phyloP scores from a whole-genome alignment of 306 rosid genomes.

The Pyrus pyrifolia region DNA sequence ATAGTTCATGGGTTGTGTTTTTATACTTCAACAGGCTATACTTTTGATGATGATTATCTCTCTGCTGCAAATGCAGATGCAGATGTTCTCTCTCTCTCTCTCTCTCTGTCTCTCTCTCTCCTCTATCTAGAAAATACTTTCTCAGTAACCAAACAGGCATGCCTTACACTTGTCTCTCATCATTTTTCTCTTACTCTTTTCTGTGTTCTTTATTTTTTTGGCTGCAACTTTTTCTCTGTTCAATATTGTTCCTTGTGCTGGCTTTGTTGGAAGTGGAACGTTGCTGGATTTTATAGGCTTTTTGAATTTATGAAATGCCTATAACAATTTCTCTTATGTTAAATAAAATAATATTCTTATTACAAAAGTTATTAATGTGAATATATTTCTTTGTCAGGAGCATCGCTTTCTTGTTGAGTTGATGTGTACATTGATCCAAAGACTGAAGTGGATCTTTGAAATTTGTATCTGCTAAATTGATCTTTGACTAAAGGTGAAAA shows the following conservation, averaged over 20 bases:
- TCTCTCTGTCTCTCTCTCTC: no score
- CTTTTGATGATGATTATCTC: slow-evolving; percentile 46
- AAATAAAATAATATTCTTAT: no score
- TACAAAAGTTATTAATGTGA: not conserved
- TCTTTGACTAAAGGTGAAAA: not conserved
- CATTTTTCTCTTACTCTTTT: not conserved
- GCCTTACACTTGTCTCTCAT: slow-evolving; percentile 17
- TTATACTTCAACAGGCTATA: slow-evolving; percentile 34
- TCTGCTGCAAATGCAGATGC: slow-evolving; percentile 4
- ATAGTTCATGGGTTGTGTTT: slow-evolving; percentile 33
- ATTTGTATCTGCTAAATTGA: not conserved
- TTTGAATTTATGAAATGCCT: not conserved
- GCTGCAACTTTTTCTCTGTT: slow-evolving; percentile 10
- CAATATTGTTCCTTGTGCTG: slow-evolving; percentile 26
- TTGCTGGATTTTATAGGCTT: slow-evolving; percentile 47
- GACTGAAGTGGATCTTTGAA: not conserved
- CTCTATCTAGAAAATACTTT: slow-evolving; percentile 12
- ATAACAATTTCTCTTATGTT: no score
- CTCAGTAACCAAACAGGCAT: slow-evolving; percentile 44
- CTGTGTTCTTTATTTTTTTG: not conserved
- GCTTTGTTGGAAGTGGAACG: slow-evolving; percentile 37
- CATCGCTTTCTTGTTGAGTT: not conserved
- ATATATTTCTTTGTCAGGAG: not conserved
- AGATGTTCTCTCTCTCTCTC: slow-evolving; percentile 2
- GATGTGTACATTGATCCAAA: not conserved